Conservation (phyloP, 78 protist genomes). For the Isochrysis galbana region DNA sequence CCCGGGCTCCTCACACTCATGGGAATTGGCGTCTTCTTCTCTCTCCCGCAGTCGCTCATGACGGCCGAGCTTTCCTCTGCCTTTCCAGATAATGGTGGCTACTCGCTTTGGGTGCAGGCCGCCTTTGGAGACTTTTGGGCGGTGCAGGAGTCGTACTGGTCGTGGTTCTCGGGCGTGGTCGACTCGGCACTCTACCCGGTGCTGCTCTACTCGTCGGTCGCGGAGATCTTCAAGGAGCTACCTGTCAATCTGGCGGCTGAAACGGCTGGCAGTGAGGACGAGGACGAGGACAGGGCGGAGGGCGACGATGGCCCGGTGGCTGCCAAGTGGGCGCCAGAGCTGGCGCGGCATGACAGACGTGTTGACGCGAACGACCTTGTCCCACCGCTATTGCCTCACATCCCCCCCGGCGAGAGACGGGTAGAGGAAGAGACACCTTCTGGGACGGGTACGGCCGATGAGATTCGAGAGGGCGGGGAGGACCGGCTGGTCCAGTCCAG, state of each 20-base stretch:
- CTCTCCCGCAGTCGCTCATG: conserved; percentile 14
- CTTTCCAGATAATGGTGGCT: conserved; percentile 40
- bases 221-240: neutral
- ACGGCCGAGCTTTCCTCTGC: conserved; percentile 49
- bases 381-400: no score
- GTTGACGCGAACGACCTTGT: no score
- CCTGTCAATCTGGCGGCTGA: neutral
- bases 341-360: no score
- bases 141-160: conserved; percentile 46
- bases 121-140: conserved; percentile 31
- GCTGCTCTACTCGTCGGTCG: neutral
- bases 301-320: no score
- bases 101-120: conserved; percentile 30
- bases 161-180: conserved; percentile 37
- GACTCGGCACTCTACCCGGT: conserved; percentile 37
- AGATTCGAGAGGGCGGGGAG: no score
- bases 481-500: no score
- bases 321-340: no score
- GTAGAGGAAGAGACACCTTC: no score
- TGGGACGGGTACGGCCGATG: no score
- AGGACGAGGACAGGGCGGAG: neutral
- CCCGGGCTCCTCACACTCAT: neutral
- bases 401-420: no score
- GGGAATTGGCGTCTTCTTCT: neutral
- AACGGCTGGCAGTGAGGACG: neutral